These are phyloP conservation scores for Musa troglodytarum DNA, from an alignment of 176 grass and related monocot genomes.

Conservation along the genomic window DNA sequence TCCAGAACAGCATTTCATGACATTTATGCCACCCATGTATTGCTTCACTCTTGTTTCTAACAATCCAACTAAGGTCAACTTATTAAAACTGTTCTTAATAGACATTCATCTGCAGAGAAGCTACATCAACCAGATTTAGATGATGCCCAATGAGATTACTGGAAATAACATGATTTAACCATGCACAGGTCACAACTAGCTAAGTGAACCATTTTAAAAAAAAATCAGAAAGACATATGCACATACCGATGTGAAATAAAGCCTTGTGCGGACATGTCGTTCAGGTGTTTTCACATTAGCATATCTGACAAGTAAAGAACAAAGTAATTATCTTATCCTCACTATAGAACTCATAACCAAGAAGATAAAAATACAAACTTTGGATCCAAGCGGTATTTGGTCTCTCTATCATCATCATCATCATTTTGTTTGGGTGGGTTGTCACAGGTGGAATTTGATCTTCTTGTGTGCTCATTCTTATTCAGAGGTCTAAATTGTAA, in stretches of 20 bases:
- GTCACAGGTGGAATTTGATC: slow-evolving; percentile 33
- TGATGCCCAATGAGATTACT: background rate
- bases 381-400: slow-evolving; percentile 93
- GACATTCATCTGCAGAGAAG: no score
- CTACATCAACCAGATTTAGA: no score
- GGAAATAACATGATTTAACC: background rate
- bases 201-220: slow-evolving; percentile 20
- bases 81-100: no score
- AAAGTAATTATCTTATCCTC: slow-evolving; percentile 12
- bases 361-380: slow-evolving; percentile 47
- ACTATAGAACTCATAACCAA: slow-evolving; percentile 4
- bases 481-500: slow-evolving; percentile 27
- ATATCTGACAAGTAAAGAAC: slow-evolving; percentile 55
- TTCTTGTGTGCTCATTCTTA: slow-evolving; percentile 38
- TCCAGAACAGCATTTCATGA: no score
- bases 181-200: background rate
- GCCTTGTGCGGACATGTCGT: slow-evolving; percentile 87
- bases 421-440: slow-evolving; percentile 47
- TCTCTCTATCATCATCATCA: slow-evolving; percentile 57
- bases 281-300: slow-evolving; percentile 91
- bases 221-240: slow-evolving; percentile 17
- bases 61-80: no score
- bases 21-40: no score
- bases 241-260: slow-evolving; percentile 96
- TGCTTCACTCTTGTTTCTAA: no score